A percentile compares a stretch with the other conserved stretches of the same genome.
These are phyloP conservation scores for Lepraria neglecta DNA, from an alignment of 495 filamentous ascomycete species.

Conservation along the genomic window DNA sequence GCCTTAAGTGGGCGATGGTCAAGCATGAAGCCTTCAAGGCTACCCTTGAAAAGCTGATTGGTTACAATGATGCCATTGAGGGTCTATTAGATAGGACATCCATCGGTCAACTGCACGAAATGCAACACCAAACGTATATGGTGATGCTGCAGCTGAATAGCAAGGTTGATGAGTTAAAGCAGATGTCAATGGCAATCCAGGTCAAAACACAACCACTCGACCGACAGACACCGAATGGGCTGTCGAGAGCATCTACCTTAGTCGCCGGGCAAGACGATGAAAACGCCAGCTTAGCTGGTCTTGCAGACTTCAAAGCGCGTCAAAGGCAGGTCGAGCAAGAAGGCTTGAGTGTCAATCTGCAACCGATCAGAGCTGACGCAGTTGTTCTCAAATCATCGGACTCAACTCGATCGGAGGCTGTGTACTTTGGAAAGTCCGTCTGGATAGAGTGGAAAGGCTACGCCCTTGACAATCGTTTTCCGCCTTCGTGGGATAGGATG, in stretches of 20 bases:
- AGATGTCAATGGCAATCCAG: constrained; percentile 8
- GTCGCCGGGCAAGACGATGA: neutral
- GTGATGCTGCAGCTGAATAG: constrained; percentile 14
- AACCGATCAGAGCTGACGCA: neutral
- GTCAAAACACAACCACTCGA: neutral
- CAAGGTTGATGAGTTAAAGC: constrained; percentile 13
- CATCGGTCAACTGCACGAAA: constrained; percentile 2
- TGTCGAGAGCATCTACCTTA: neutral
- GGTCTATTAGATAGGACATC: constrained; percentile 3
- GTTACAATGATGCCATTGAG: constrained; percentile 19
- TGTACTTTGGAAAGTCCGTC: neutral
- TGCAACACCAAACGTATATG: constrained; percentile 18
- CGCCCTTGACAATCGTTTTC: neutral
- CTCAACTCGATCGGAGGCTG: neutral
- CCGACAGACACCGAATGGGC: neutral
- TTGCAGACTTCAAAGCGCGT: constrained; percentile 17
- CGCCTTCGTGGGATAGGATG: neutral
- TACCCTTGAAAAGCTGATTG: constrained; percentile 15
- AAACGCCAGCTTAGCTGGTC: neutral
- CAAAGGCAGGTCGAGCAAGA: neutral
- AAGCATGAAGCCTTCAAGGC: constrained; percentile 19
- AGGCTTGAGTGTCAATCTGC: neutral
- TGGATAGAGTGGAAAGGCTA: constrained; percentile 16
- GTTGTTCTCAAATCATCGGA: neutral
- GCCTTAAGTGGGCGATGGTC: constrained; percentile 20